These are phyloP conservation scores for Zygosaccharomyces sapae DNA, from an alignment of 1,139 yeast genomes.

Conservation along the genomic window DNA sequence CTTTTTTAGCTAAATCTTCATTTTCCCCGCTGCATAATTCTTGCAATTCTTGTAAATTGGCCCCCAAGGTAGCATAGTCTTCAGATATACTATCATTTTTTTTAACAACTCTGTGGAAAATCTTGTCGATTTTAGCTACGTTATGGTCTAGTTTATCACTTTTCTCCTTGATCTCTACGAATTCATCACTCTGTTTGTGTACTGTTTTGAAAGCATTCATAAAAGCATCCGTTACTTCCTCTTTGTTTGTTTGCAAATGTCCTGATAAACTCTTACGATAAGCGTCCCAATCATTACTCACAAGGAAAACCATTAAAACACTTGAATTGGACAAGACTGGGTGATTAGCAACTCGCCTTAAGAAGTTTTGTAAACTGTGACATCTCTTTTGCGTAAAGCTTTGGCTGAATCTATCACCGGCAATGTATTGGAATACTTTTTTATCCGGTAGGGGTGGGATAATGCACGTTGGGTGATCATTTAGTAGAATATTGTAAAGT, in stretches of 20 bases:
- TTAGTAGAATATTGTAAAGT: slow-evolving; percentile 65
- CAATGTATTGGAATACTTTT: slow-evolving; percentile 82
- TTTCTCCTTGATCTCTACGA: slow-evolving; percentile 76
- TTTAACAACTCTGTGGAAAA: slow-evolving; percentile 67
- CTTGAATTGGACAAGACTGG: slow-evolving; percentile 67
- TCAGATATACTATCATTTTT: slow-evolving; percentile 67
- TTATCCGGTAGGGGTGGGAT: slow-evolving; percentile 95
- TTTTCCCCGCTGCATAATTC: slow-evolving; percentile 44
- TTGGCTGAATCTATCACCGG: slow-evolving; percentile 84
- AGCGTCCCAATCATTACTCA: slow-evolving; percentile 78
- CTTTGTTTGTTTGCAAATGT: slow-evolving; percentile 31
- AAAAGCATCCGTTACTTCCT: slow-evolving; percentile 68
- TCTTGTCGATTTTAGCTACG: slow-evolving; percentile 69
- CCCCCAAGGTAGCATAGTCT: slow-evolving; percentile 69
- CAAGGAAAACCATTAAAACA: slow-evolving; percentile 70
- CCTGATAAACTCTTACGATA: slow-evolving; percentile 57
- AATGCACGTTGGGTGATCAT: slow-evolving; percentile 78
- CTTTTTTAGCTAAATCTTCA: slow-evolving; percentile 46
- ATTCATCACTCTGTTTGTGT: slow-evolving; percentile 70
- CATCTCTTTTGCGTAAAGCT: slow-evolving; percentile 82
- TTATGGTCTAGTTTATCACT: slow-evolving; percentile 83
- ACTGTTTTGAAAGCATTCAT: slow-evolving; percentile 88
- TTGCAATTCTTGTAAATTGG: slow-evolving; percentile 66
- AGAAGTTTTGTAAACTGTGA: slow-evolving; percentile 73
- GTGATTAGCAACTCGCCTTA: slow-evolving; percentile 69